Conservation (phyloP, 192 early-diverging fungal genomes). For the Backusella luteola region DNA sequence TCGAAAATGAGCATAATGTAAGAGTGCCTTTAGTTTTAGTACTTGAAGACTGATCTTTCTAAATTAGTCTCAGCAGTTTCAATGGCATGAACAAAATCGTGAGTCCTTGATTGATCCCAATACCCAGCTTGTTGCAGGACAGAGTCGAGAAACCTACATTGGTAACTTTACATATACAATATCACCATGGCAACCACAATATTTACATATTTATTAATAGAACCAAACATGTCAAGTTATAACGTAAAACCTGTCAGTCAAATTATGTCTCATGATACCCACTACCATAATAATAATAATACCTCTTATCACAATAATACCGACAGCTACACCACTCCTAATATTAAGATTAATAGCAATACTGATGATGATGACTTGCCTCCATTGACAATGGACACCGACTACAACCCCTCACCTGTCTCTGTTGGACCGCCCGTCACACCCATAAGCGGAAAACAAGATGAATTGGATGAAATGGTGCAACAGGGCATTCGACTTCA, state of each 20-base stretch:
- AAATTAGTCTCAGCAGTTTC: neutral
- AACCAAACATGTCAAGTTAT: conserved; percentile 1
- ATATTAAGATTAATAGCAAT: neutral
- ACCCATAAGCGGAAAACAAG: neutral
- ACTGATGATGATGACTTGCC: neutral
- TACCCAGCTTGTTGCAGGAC: neutral
- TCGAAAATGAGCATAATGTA: conserved; percentile 1
- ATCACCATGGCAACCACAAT: neutral
- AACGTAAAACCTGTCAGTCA: conserved; percentile 1
- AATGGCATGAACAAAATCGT: neutral
- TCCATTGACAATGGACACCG: neutral
- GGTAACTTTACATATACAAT: neutral
- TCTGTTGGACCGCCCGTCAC: neutral
- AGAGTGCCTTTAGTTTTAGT: neutral
- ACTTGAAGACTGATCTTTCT: neutral
- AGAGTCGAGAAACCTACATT: neutral
- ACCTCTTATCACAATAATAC: neutral
- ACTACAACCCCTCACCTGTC: neutral
- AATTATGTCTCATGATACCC: neutral
- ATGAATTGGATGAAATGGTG: conserved; percentile 52
- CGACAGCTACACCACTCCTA: neutral
- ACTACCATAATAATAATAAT: neutral
- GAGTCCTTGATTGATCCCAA: neutral
- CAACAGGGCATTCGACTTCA: conserved; percentile 67
- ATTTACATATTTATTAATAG: neutral